Base-by-base conservation (phyloP, 495 filamentous ascomycete genomes). In the Penicillium cataractarum region DNA sequence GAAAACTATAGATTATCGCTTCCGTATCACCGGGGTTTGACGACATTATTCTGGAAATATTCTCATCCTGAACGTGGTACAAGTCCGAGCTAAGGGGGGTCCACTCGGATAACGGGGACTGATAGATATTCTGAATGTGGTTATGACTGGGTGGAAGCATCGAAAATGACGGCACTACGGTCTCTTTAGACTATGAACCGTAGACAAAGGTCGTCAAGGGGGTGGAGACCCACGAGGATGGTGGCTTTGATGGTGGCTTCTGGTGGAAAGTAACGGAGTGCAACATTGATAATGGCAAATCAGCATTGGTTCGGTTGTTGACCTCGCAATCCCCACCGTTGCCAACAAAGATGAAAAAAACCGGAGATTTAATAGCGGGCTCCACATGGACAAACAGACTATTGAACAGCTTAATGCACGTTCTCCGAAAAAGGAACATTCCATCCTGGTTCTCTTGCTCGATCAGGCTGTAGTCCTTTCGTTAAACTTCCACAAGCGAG, bases 241-340 rank as follows among this genome's bases (percentile, higher is more conserved):
- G 42, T 46, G 42, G 42, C 42, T 46, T 46, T 46, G 42, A 24
- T 46, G 42, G 42, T 46, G 42, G 42, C 42, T 46, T 44, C n/a
- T 22, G 9, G 42, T 46, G 42, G 42, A 22, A 24, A 46, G 42
- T 12, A 46, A 22, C 42, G n/a, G 42, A 46, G 42, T 46, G 42
- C 42, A 46, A 46, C 8, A 4, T 22, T 22, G 21, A 46, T 22
- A 24, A 24, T 21, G 24, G 19, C 42, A 46, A 46, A 46, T 46
- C 42, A 46, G 42, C 42, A 22, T 22, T n/a, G 21, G 42, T 46
- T 46, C 21, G 42, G 10, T 46, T 46, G 42, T 24, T 46, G 19
- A 24, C 22, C 3, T 46, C 9, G 19, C 42, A 46, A 46, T 22
- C 42, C 21, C 42, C 42, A 46, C 42, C 6, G 12, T n/a, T 3